Evolutionary conservation across 805 yeast species (phyloP).

Genomic region (Metschnikowia continentalis): DNA sequence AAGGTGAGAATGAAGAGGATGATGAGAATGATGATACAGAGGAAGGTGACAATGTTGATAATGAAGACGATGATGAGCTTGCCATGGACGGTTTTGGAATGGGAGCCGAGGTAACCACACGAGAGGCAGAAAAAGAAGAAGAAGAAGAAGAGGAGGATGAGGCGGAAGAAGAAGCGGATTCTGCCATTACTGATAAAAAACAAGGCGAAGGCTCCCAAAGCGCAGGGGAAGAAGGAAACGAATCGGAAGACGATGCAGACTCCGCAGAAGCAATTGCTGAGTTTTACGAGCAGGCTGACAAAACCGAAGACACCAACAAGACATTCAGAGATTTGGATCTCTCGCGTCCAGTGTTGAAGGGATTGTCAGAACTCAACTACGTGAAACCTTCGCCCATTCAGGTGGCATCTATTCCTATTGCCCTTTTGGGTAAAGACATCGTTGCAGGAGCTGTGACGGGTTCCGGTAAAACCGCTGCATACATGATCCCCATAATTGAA

Average conservation of each 20-base stretch:
- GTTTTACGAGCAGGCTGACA: conserved; percentile 51
- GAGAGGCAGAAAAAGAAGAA: conserved; percentile 6
- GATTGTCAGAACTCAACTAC: conserved; percentile 76
- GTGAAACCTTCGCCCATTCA: conserved; percentile 92
- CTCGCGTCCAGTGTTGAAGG: conserved; percentile 87
- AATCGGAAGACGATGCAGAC: conserved; percentile 47
- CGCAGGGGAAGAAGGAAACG: conserved; percentile 12
- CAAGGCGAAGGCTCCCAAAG: conserved; percentile 10
- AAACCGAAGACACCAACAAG: conserved; percentile 50
- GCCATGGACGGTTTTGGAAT: conserved; percentile 46
- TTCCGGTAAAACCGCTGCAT: conserved; percentile 99
- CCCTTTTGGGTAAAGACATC: conserved; percentile 88
- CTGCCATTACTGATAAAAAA: too few relatives aligned
- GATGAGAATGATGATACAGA: conserved; percentile 16
- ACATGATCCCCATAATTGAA: conserved; percentile 92
- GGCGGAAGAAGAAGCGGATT: conserved; percentile 15
- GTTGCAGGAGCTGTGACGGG: conserved; percentile 99
- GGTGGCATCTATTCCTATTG: conserved; percentile 88
- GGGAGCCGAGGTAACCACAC: conserved; percentile 39
- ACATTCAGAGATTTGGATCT: conserved; percentile 74
- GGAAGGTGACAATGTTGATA: conserved; percentile 23
- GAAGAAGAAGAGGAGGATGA: conserved; percentile 23
- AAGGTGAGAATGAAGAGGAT: conserved; percentile 30
- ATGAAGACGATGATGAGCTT: conserved; percentile 35
- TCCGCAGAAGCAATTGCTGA: conserved; percentile 79